Conservation (phyloP, 2,329 filamentous ascomycete species). For the Microdochium trichocladiopsis region DNA sequence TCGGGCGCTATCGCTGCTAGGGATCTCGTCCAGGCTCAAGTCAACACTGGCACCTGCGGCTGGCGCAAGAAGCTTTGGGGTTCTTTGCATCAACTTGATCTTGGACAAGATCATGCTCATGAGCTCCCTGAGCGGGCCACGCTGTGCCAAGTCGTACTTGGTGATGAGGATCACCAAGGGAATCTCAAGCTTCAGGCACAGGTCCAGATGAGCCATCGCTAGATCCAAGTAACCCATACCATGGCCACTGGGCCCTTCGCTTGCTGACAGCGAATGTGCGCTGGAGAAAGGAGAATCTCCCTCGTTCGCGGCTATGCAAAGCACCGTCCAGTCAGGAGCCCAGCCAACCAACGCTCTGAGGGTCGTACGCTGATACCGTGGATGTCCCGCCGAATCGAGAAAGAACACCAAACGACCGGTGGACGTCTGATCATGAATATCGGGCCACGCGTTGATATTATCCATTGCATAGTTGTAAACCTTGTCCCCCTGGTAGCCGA, state of each 20-base stretch:
- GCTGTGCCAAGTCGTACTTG: conserved; percentile 82
- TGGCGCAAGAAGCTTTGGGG: conserved; percentile 64
- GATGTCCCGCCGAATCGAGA: conserved; percentile 86
- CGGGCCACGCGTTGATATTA: conserved; percentile 88
- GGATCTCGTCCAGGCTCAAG: conserved; percentile 49
- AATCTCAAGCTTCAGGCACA: conserved; percentile 74
- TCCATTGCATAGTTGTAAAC: conserved; percentile 81
- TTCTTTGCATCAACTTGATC: conserved; percentile 68
- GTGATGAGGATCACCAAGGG: conserved; percentile 81
- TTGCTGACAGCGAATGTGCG: conserved; percentile 36
- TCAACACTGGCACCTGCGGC: conserved; percentile 32
- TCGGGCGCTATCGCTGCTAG: conserved; percentile 47
- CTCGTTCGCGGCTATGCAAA: conserved; percentile 81
- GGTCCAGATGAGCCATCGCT: conserved; percentile 70
- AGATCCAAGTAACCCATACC: conserved; percentile 58
- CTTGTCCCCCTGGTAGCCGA: conserved; percentile 63
- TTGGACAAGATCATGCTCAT: conserved; percentile 68
- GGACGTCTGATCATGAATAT: conserved; percentile 77
- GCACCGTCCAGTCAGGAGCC: conserved; percentile 87
- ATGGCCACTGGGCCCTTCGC: conserved; percentile 43
- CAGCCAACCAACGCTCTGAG: conserved; percentile 88
- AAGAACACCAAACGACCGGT: conserved; percentile 75
- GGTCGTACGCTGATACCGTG: conserved; percentile 82
- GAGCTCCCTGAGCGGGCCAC: conserved; percentile 59
- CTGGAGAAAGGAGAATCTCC: conserved; percentile 34